These are phyloP conservation scores for Rheum nobile DNA, from an alignment of 148 eudicot genomes.

Conservation along the genomic window DNA sequence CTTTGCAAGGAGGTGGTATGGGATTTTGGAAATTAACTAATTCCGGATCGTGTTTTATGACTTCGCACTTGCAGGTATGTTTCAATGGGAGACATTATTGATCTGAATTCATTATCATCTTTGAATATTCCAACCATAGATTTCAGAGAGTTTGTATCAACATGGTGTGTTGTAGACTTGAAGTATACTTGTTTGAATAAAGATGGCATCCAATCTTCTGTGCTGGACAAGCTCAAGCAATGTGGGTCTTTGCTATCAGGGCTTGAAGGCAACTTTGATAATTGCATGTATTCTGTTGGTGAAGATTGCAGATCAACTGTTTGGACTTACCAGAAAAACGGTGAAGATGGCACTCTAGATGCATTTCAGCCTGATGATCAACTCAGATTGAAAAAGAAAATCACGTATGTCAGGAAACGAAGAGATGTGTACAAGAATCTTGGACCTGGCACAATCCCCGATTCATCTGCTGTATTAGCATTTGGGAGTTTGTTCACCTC, in stretches of 20 bases:
- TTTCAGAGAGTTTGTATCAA: slow-evolving; percentile 53
- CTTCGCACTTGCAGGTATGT: slow-evolving; percentile 63
- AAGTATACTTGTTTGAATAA: slow-evolving; percentile 36
- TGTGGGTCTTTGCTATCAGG: slow-evolving; percentile 72
- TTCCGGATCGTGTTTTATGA: not conserved
- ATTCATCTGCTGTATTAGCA: slow-evolving; percentile 45
- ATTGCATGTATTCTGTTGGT: slow-evolving; percentile 51
- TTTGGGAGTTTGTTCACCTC: slow-evolving; percentile 86
- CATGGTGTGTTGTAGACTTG: slow-evolving; percentile 52
- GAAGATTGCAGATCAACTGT: slow-evolving; percentile 80
- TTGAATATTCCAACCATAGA: slow-evolving; percentile 47
- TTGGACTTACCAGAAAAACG: slow-evolving; percentile 61
- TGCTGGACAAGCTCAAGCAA: slow-evolving; percentile 33
- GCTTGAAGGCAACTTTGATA: slow-evolving; percentile 28
- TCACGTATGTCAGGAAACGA: slow-evolving; percentile 57
- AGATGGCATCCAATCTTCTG: slow-evolving; percentile 19
- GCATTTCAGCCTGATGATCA: slow-evolving; percentile 87
- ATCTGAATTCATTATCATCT: slow-evolving; percentile 44
- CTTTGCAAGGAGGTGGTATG: not conserved
- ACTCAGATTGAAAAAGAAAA: slow-evolving; percentile 64
- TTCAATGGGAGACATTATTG: slow-evolving; percentile 69
- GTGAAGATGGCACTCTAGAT: slow-evolving; percentile 53
- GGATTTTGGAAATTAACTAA: not conserved
- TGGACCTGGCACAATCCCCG: slow-evolving; percentile 64
- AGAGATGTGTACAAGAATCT: slow-evolving; percentile 55